phyloP scores from a whole-genome alignment of 257 asterid genomes.

The Przewalskia tangutica region DNA sequence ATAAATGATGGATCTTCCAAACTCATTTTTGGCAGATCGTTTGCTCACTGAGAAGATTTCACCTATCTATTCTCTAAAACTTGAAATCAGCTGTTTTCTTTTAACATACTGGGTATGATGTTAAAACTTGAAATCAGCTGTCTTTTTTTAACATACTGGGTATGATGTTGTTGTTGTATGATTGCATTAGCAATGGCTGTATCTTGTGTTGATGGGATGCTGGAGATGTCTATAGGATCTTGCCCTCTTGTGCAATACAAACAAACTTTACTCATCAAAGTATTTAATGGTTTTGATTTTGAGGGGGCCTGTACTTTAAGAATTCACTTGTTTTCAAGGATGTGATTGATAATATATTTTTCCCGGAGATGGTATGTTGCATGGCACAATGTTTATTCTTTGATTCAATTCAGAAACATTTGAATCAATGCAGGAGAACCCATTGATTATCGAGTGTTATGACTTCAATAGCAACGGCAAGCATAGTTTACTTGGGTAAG shows the following conservation, averaged over 20 bases:
- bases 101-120: too few species aligned
- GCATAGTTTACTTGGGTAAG: constrained; percentile 85
- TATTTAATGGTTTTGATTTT: not conserved
- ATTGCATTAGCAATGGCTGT: not conserved
- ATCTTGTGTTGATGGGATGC: not conserved
- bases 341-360: not conserved
- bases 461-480: constrained; percentile 87
- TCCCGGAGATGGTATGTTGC: not conserved
- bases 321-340: not conserved
- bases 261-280: not conserved
- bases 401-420: constrained; percentile 20
- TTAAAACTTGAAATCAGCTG: not conserved
- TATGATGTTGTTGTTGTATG: not conserved
- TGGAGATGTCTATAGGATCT: not conserved
- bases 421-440: constrained; percentile 81
- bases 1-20: not conserved
- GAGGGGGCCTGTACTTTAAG: not conserved
- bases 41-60: not conserved
- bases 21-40: not conserved
- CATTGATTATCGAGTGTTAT: constrained; percentile 77
- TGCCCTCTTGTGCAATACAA: not conserved
- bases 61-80: not conserved
- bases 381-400: not conserved
- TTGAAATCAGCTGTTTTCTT: not conserved
- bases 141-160: too few species aligned